Evolutionary conservation across 768 basidiomycete genomes (phyloP).

Genomic region (Mycena capillaripes): DNA sequence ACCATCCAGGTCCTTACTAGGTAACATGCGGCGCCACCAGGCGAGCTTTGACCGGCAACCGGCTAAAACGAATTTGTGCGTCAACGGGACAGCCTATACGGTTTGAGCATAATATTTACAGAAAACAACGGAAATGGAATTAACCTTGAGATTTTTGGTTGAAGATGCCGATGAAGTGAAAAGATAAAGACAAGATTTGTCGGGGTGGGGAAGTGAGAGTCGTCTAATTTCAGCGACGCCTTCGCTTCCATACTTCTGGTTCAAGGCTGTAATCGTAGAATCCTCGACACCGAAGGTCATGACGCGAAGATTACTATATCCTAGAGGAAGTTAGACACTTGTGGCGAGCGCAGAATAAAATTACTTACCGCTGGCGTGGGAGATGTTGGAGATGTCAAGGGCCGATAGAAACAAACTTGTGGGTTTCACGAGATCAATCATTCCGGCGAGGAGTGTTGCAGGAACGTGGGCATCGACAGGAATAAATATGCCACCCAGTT

Average conservation of each 20-base stretch:
- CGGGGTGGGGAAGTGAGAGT: background rate
- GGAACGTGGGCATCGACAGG: conserved; percentile 32
- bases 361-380: background rate
- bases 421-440: conserved; percentile 29
- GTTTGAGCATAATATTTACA: background rate
- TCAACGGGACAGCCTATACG: conserved; percentile 26
- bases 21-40: conserved; percentile 26
- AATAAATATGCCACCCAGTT: conserved; percentile 29
- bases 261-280: conserved; percentile 26
- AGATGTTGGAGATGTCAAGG: conserved; percentile 9
- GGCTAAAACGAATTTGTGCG: conserved; percentile 14
- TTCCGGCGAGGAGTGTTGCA: conserved; percentile 17
- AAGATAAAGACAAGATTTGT: conserved; percentile 20
- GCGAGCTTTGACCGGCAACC: conserved; percentile 30
- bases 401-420: conserved; percentile 5
- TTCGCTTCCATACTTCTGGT: background rate
- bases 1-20: conserved; percentile 1
- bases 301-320: background rate
- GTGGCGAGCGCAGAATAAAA: background rate
- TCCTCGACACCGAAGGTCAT: conserved; percentile 4
- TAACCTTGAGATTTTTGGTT: conserved; percentile 21
- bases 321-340: background rate
- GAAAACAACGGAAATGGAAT: background rate
- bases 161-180: conserved; percentile 30
- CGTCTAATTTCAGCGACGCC: background rate